These are phyloP conservation scores for Colletotrichum spinosum DNA, from an alignment of 2,329 filamentous ascomycete genomes.

Conservation along the genomic window DNA sequence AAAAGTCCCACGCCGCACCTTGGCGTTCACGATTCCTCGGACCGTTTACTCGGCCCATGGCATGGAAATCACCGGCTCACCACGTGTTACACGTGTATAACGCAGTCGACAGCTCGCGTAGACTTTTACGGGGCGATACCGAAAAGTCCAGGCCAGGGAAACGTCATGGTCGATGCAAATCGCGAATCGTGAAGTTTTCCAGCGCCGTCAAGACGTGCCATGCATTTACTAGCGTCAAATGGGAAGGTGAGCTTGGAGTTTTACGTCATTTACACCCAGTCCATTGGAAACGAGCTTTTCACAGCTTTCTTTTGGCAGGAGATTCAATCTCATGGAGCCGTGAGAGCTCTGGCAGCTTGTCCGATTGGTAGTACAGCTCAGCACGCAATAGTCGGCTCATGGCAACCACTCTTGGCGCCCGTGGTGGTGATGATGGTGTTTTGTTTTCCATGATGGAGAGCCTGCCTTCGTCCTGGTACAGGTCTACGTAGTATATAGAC, in stretches of 20 bases:
- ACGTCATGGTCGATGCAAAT: constrained; percentile 19
- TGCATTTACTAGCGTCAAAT: constrained; percentile 29
- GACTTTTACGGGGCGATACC: neutral
- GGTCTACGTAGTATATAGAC: neutral
- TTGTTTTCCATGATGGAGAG: neutral
- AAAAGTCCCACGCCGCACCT: constrained; percentile 1
- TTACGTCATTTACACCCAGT: constrained; percentile 22
- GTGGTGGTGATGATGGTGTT: neutral
- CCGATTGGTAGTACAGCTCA: neutral
- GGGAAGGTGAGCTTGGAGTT: constrained; percentile 14
- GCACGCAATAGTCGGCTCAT: constrained; percentile 22
- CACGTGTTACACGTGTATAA: neutral
- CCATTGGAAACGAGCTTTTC: neutral
- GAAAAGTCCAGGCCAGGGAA: neutral
- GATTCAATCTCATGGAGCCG: too few species aligned
- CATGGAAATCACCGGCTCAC: neutral
- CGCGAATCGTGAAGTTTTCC: neutral
- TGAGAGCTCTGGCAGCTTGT: neutral
- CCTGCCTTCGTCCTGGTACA: neutral
- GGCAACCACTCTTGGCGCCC: constrained; percentile 16
- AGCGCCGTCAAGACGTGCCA: constrained; percentile 12
- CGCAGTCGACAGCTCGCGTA: neutral
- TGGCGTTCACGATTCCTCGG: neutral
- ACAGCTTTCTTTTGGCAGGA: neutral
- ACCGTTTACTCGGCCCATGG: neutral